phyloP scores from a whole-genome alignment of 2,329 filamentous ascomycete genomes.

The Ophiognomonia clavigignenti-juglandacearum region DNA sequence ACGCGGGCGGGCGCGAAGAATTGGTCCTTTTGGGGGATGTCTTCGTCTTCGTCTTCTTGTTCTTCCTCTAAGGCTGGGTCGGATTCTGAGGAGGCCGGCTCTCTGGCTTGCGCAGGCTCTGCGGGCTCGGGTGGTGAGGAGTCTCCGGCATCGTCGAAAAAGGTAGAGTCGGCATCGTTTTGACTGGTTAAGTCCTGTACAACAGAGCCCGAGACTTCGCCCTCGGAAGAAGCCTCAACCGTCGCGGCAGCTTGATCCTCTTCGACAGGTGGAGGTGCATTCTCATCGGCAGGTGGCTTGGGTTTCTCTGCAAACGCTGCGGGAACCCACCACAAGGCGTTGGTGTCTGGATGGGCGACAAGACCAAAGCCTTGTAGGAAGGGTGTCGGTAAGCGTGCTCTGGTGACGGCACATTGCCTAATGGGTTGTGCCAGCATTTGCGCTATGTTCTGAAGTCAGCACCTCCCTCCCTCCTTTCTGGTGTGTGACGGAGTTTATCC shows the following conservation, averaged over 20 bases:
- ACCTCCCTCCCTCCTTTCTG: not conserved
- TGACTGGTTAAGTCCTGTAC: too few species aligned
- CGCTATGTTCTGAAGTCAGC: conserved; percentile 36
- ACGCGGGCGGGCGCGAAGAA: conserved; percentile 25
- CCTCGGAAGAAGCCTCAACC: too few species aligned
- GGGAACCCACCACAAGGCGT: conserved; percentile 53
- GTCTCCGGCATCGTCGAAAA: too few species aligned
- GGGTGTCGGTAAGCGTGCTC: conserved; percentile 46
- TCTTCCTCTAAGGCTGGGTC: too few species aligned
- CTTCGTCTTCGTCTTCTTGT: not conserved
- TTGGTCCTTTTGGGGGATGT: not conserved
- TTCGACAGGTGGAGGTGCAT: not conserved
- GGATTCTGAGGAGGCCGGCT: too few species aligned
- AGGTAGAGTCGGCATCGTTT: too few species aligned
- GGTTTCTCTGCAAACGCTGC: conserved; percentile 12
- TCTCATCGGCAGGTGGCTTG: not conserved
- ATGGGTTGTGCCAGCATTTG: conserved; percentile 56
- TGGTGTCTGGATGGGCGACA: conserved; percentile 48
- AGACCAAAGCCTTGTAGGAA: conserved; percentile 61
- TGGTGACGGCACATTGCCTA: conserved; percentile 50
- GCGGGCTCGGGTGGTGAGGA: too few species aligned
- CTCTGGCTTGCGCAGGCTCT: too few species aligned
- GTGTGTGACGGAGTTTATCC: conserved; percentile 12
- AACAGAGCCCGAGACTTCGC: too few species aligned
- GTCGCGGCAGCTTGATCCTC: not conserved